Conservation (phyloP, 2,329 filamentous ascomycete genomes). For the Penicillium sp. region DNA sequence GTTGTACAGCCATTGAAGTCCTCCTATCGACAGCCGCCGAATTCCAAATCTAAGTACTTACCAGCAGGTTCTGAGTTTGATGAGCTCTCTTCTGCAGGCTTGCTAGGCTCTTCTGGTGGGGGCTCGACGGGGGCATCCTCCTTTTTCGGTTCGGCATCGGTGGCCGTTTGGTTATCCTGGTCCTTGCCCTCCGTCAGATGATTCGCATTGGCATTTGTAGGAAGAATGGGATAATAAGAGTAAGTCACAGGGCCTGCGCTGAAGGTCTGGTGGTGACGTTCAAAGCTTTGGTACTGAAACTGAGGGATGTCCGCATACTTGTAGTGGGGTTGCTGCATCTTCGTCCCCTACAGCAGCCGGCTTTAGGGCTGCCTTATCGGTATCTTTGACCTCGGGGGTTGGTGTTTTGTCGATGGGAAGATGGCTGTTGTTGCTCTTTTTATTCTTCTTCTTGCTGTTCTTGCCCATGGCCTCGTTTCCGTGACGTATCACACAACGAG, state of each 20-base stretch:
- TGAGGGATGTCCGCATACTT: constrained; percentile 50
- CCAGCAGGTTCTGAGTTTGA: constrained; percentile 34
- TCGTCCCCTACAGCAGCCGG: constrained; percentile 36
- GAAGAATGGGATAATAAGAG: constrained; percentile 41
- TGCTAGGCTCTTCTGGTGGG: constrained; percentile 27
- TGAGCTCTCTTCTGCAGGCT: constrained; percentile 29
- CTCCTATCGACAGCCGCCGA: not conserved
- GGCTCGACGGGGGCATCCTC: constrained; percentile 27
- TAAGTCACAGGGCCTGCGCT: constrained; percentile 44
- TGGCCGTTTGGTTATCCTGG: constrained; percentile 39
- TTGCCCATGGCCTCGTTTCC: constrained; percentile 42
- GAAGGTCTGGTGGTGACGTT: constrained; percentile 50
- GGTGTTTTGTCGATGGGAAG: constrained; percentile 34
- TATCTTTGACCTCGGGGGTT: constrained; percentile 24
- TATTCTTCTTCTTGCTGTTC: constrained; percentile 43
- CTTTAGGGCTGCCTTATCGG: constrained; percentile 32
- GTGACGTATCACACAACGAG: constrained; percentile 34
- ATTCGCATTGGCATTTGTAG: constrained; percentile 30
- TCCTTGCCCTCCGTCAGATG: constrained; percentile 41
- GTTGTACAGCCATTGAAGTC: not conserved
- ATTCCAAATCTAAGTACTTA: constrained; percentile 24
- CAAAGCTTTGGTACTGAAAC: constrained; percentile 49
- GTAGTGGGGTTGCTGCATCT: constrained; percentile 39
- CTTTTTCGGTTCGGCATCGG: constrained; percentile 36
- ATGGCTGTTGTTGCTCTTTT: constrained; percentile 32